Evolutionary conservation across 2,329 filamentous ascomycete species (phyloP).

Genomic region (Talaromyces sp.): DNA sequence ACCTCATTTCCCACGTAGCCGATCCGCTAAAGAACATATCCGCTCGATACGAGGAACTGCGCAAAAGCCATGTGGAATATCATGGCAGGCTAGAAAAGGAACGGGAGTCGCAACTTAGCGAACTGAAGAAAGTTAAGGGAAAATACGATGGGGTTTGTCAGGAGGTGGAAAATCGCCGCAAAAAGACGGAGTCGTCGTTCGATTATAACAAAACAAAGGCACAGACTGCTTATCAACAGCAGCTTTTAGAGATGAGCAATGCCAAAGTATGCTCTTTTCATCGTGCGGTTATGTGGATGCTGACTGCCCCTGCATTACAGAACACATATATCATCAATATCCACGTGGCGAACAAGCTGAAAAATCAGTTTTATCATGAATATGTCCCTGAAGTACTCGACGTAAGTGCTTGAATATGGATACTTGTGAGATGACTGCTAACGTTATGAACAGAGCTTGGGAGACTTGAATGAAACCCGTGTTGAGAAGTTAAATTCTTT

Average conservation of each 20-base stretch:
- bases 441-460: constrained; percentile 59
- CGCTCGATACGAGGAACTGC: constrained; percentile 79
- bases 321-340: constrained; percentile 97
- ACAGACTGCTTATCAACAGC: constrained; percentile 86
- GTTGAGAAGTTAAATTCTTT: constrained; percentile 79
- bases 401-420: constrained; percentile 49
- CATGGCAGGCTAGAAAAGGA: constrained; percentile 86
- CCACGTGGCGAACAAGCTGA: constrained; percentile 96
- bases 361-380: constrained; percentile 95
- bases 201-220: constrained; percentile 84
- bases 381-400: constrained; percentile 93
- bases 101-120: constrained; percentile 76
- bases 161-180: constrained; percentile 89
- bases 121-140: constrained; percentile 84
- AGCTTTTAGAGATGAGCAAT: constrained; percentile 94
- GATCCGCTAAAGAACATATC: constrained; percentile 78
- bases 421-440: neutral
- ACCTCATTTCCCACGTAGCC: constrained; percentile 76
- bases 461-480: constrained; percentile 88
- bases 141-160: constrained; percentile 93
- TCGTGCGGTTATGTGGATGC: neutral
- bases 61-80: constrained; percentile 87
- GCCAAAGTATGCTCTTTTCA: constrained; percentile 58
- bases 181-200: constrained; percentile 92
- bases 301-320: constrained; percentile 38